Evolutionary conservation across 441 rosid species (phyloP), one percentile per base, ranked within the genome.

Genomic region (Erodium moschatum): DNA sequence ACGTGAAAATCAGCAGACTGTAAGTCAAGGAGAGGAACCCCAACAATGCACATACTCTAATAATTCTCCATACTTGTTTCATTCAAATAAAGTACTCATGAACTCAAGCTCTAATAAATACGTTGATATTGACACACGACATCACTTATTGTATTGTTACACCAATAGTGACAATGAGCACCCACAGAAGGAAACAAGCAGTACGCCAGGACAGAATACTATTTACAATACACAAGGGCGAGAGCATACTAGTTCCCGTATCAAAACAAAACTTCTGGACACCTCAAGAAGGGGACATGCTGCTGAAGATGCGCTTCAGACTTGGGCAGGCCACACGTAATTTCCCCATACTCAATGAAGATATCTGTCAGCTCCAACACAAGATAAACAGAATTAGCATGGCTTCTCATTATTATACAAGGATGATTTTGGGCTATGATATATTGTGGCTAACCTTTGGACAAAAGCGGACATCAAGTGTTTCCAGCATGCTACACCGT

Each of bases 401-500:
- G 15, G n/a, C 16, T 52, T 13, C 20, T 5, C 33, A 40, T 0
- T 1, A 24, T 24, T 24, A 24, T 24, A 24, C 27, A 24, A 24
- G 0, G 27, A 24, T 24, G 27, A 24, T 24, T 2, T 24, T 24
- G 27, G 2, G 27, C 27, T 24, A 24, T 24, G 1, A 24, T 24
- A 24, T 24, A 46, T 40, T 18, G n/a, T 10, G 18, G n/a, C 84
- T 81, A 69, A 85, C 99, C 97, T 89, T 92, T 0, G 85, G 89
- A 76, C 99, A 94, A 84, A 77, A 84, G 71, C 99, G 97, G 64
- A 95, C 90, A 82, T 95, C 97, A 54, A 95, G 81, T 67, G 95
- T 90, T 88, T 91, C 96, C 78, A 91, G 87, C 79, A 84, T 85
- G 72, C 76, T 73, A 77, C 99, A 95, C 52, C 77, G 86, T 4